Base-by-base conservation (phyloP, 768 basidiomycete species). In the Mycena galopus region DNA sequence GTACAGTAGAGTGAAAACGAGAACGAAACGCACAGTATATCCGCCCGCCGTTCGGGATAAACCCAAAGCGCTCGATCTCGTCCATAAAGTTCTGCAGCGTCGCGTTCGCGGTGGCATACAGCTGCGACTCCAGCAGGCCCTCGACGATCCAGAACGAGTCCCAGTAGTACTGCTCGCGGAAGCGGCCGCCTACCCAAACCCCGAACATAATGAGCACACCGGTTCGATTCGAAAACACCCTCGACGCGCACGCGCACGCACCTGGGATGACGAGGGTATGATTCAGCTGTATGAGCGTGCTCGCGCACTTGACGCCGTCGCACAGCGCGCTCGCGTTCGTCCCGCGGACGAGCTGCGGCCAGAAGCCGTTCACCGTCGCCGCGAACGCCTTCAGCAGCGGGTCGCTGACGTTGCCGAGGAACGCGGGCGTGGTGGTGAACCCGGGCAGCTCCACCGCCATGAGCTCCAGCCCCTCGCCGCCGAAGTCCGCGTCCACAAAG, bases 1-100 rank as follows among this genome's bases (percentile, higher is more conserved):
- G 21, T n/a, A n/a, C 19, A 8, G 25, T 2, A 56, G 3, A 33
- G n/a, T 29, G 47, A n/a, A 25, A 7, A 30, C 1, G 58, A 1
- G 21, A 19, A 25, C 53, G 33, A 27, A 27, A 79, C 83, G 68
- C 76, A 92, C 93, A 98, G 78, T 98, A 98, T 61, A 94, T 95
- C 14, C 96, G 88, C 4, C 96, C 96, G 9, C 97, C 97, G 77
- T 98, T 98, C 2, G 97, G 97, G 73, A 98, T 92, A 84, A 98
- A 98, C 0, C 96, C 97, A 76, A 94, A 90, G 27, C 79, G 78
- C 47, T 93, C 90, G 56, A 98, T 84, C 79, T 97, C 92, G 77
- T 98, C 96, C 96, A 98, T 96, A 78, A 98, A 98, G 83, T 98
- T 97, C 73, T 94, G 90, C 37, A 98, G 84, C 0, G 96, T 94